phyloP scores from a whole-genome alignment of 768 basidiomycete genomes.

The Leccinellum rugosiceps region DNA sequence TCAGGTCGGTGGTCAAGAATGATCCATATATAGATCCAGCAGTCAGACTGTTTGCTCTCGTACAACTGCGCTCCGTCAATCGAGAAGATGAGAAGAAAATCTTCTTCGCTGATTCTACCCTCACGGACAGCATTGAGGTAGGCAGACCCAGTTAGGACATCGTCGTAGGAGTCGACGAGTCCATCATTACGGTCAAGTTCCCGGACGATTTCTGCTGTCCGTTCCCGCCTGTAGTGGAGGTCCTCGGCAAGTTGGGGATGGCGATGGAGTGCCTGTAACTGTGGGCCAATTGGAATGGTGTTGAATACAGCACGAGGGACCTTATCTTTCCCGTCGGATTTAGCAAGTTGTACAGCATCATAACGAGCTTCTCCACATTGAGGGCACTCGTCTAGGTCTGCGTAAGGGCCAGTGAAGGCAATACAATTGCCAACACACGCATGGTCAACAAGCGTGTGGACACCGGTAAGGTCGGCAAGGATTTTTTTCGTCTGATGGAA shows the following conservation, averaged over 20 bases:
- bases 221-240: neutral
- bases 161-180: neutral
- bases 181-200: neutral
- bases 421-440: neutral
- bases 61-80: neutral
- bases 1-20: neutral
- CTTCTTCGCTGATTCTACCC: neutral
- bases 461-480: neutral
- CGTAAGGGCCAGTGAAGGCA: neutral
- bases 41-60: neutral
- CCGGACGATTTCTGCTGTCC: neutral
- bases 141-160: neutral
- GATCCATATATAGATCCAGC: neutral
- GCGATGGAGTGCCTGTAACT: neutral
- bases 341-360: neutral
- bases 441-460: neutral
- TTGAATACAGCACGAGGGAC: neutral
- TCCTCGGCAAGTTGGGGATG: neutral
- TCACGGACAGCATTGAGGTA: neutral
- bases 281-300: neutral
- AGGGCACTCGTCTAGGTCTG: neutral
- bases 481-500: neutral
- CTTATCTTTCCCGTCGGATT: neutral
- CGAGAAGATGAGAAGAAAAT: neutral
- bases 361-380: neutral